A percentile compares a stretch with the other conserved stretches of the same genome.
These are phyloP conservation scores for Dioszegia hungarica DNA, from an alignment of 768 basidiomycete genomes.

Conservation along the genomic window DNA sequence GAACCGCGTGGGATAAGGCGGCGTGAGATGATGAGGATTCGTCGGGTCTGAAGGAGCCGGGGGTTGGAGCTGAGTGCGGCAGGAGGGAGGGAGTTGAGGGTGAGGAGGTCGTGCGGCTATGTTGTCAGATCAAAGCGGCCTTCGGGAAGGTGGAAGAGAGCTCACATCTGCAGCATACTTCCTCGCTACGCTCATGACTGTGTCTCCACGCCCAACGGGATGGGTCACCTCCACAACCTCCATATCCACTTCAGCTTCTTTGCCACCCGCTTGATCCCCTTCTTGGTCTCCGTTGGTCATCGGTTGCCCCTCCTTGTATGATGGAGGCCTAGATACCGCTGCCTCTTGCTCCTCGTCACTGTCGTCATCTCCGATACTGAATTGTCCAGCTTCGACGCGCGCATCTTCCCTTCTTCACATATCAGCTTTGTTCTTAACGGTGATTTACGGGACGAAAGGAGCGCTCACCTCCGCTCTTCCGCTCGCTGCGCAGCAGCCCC, in stretches of 20 bases:
- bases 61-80: conserved; percentile 34
- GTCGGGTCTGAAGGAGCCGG: conserved; percentile 39
- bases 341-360: conserved; percentile 30
- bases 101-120: conserved; percentile 45
- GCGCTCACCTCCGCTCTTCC: conserved; percentile 3
- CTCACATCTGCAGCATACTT: conserved; percentile 46
- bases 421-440: background rate
- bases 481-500: background rate
- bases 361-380: conserved; percentile 35
- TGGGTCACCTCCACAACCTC: conserved; percentile 34
- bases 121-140: background rate
- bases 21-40: conserved; percentile 27
- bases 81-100: conserved; percentile 39
- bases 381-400: conserved; percentile 10
- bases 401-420: conserved; percentile 3
- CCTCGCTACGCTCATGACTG: conserved; percentile 28
- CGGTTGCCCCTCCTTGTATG: conserved; percentile 12
- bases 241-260: conserved; percentile 14
- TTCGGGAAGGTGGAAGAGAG: background rate
- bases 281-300: background rate
- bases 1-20: conserved; percentile 12
- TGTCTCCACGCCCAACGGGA: conserved; percentile 30
- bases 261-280: conserved; percentile 7
- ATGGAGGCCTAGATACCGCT: conserved; percentile 11
- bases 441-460: no score